Evolutionary conservation across 2,329 filamentous ascomycete genomes (phyloP), one percentile per base, ranked within the genome.

Genomic region (Diaporthe aspalathi): DNA sequence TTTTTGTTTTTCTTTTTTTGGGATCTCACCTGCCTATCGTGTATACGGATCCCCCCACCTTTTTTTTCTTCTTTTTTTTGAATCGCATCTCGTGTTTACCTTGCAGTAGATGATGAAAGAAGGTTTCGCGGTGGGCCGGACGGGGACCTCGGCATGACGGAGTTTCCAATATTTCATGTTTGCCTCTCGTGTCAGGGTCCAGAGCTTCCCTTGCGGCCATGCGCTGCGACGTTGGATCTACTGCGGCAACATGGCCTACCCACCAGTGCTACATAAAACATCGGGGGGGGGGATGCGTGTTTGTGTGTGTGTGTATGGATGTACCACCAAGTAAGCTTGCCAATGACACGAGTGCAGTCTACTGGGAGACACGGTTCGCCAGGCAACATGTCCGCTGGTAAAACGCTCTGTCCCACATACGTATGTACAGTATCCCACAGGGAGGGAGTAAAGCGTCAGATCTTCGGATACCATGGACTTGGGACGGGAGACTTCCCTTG

Each of bases 201-300:
- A 29, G 56, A 32, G n/a, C 8, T 7, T 62, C 24, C 56, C 43
- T 24, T 63, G 22, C 22, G 7, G 43, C 24, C 57, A 22, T 63
- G 43, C 57, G 24, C 43, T 63, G 43, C 60, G 60, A 63, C 60
- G 27, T 45, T 63, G 27, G 27, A 63, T 63, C 60, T 63, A 7
- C 6, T 49, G 57, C 24, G 43, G 27, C 27, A 49, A 43, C 43
- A 35, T 35, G 11, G 24, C 20, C 12, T 12, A 20, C 20, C 27
- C 12, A 22, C n/a, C 43, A 32, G 2, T 35, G 43, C 43, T 35
- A 63, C 60, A 20, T 22, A 45, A 17, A 45, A 47, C 54, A 57
- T 35, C 4, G 43, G 17, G 22, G 5, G 5, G 43, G 17, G 22
- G 5, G 5, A n/a, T 32, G 27, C 22, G 43, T 63, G 7, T 49